phyloP scores from a whole-genome alignment of 116 monocot species.

The Thalassia testudinum region DNA sequence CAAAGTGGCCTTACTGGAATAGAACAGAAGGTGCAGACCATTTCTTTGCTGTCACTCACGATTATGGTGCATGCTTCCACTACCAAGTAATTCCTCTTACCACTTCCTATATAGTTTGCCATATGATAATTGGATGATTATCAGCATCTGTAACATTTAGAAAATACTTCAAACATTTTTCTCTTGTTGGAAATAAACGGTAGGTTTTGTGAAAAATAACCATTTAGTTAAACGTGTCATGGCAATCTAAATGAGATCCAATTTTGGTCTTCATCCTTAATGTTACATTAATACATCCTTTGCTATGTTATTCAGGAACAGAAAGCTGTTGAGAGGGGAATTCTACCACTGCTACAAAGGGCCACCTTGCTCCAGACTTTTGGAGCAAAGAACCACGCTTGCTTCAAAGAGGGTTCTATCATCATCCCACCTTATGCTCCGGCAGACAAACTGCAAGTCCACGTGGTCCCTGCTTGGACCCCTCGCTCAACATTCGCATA shows the following conservation, averaged over 20 bases:
- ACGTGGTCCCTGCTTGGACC: no score
- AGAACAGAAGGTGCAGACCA: no score
- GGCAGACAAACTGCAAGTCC: no score
- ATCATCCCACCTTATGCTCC: no score
- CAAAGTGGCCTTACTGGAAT: slow-evolving; percentile 73
- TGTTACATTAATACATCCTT: background rate
- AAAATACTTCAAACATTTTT: background rate
- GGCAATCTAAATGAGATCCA: background rate
- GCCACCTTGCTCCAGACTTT: no score
- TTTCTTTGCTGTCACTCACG: slow-evolving; percentile 56
- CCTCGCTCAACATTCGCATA: no score
- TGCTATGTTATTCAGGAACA: slow-evolving; percentile 34
- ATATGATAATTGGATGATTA: background rate
- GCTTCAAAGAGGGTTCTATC: no score
- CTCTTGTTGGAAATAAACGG: background rate
- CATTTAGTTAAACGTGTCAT: background rate
- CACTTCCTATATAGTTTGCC: no score
- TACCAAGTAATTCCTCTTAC: no score
- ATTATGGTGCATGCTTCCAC: slow-evolving; percentile 55
- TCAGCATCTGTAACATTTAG: background rate
- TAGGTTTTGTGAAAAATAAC: background rate
- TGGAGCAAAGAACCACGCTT: no score
- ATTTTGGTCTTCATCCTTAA: no score
- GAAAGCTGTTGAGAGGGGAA: slow-evolving; percentile 62
- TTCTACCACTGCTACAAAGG: slow-evolving; percentile 59